A percentile compares a stretch with the other conserved stretches of the same genome.
phyloP scores from a whole-genome alignment of 768 basidiomycete genomes.

The Rhizopogon rudus region DNA sequence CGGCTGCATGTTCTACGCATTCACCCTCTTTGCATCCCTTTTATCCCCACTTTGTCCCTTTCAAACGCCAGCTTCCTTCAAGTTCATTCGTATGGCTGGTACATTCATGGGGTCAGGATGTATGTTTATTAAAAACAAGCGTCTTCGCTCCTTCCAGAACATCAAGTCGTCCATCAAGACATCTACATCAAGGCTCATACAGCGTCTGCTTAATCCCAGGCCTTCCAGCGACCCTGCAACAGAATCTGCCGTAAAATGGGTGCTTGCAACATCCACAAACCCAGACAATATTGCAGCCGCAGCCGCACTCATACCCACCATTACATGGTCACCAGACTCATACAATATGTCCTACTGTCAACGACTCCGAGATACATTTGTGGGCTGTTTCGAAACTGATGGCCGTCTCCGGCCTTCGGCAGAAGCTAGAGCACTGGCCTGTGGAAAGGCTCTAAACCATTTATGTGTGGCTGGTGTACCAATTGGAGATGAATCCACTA shows the following conservation, averaged over 20 bases:
- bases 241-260: background rate
- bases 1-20: constrained; percentile 7
- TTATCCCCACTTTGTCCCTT: constrained; percentile 8
- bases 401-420: background rate
- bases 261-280: constrained; percentile 4
- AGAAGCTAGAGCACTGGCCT: background rate
- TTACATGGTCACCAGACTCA: background rate
- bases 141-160: background rate
- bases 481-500: background rate
- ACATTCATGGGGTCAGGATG: background rate
- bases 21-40: constrained; percentile 6
- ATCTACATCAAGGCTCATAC: background rate
- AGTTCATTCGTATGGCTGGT: constrained; percentile 2
- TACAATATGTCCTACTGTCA: background rate
- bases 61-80: constrained; percentile 7
- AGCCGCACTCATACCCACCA: background rate
- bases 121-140: background rate
- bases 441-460: constrained; percentile 1
- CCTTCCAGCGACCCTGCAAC: background rate
- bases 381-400: constrained; percentile 1
- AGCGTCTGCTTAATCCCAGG: background rate
- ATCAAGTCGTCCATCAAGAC: background rate
- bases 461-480: background rate
- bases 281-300: background rate
- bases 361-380: constrained; percentile 1